Evolutionary conservation across 352 stramenopile genomes (phyloP), one percentile per base, ranked within the genome.

Genomic region (Globisporangium lucens): DNA sequence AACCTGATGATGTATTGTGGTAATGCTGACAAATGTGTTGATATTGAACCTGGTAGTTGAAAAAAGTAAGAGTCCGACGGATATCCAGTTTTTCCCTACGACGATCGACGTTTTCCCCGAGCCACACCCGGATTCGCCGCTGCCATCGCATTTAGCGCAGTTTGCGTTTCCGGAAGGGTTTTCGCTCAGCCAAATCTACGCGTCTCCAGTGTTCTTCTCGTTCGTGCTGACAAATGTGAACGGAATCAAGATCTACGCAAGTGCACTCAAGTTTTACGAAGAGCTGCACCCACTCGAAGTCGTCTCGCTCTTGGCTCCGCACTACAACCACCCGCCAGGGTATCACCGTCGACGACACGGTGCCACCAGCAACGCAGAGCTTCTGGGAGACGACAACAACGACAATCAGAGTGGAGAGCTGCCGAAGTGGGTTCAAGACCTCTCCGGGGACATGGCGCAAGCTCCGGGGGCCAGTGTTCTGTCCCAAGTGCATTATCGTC

Each of bases 401-500:
- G 80, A 88, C 61, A 84, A 89, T 27, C 77, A 85, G 33, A 68
- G 63, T 20, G 68, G 61, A 20, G 78, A 90, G 63, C 62, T 94
- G 12, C 83, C 85, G 0, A 85, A 87, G 58, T 94, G 86, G 86
- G 73, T 92, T 4, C 82, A 89, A 56, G 81, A 92, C 61, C 66
- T 92, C 2, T 92, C 83, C 22, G 73, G 75, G 0, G 74, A 81
- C 47, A 72, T 76, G 12, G 63, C 75, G 3, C 76, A 74, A 30
- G 76, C 78, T 20, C 80, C 85, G 22, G 82, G 82, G 83, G 0
- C 77, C 85, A 29, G 85, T 93, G 20, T 98, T 97, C 71, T 88
- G 91, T 38, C 95, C 97, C 4, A 98, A 98, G 59, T 96, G 90
- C 66, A 87, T 99, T 47, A 73, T 98, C 27, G 71, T 98, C 33